Percentiles rank a stretch among this genome's conserved stretches.
phyloP scores from a whole-genome alignment of 352 stramenopile genomes.

The Phytophthora agathidicida region DNA sequence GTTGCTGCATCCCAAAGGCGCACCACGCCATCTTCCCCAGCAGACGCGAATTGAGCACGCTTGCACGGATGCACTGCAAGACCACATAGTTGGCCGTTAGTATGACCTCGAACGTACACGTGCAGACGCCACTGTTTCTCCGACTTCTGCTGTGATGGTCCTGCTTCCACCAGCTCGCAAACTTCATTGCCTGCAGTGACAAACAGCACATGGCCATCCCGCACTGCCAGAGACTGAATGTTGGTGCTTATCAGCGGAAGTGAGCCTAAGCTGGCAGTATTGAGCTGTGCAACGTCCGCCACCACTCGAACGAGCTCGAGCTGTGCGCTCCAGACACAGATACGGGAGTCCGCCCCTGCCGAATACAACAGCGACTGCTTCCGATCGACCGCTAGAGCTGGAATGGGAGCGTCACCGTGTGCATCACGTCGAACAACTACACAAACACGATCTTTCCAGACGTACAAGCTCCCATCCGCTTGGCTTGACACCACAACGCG shows the following conservation, averaged over 20 bases:
- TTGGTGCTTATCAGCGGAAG: conserved; percentile 36
- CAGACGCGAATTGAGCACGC: conserved; percentile 69
- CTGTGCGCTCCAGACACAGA: conserved; percentile 63
- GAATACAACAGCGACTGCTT: conserved; percentile 66
- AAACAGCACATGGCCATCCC: conserved; percentile 78
- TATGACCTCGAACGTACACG: conserved; percentile 66
- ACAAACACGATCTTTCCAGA: conserved; percentile 77
- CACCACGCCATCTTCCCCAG: conserved; percentile 79
- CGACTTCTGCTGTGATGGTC: conserved; percentile 15
- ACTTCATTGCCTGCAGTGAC: conserved; percentile 87
- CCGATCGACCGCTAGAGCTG: conserved; percentile 50
- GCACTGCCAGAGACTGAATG: conserved; percentile 63
- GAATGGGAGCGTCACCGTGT: conserved; percentile 49
- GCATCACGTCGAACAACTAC: conserved; percentile 51
- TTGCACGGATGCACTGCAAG: conserved; percentile 79
- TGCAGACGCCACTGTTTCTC: conserved; percentile 25
- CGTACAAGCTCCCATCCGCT: conserved; percentile 69
- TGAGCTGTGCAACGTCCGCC: conserved; percentile 48
- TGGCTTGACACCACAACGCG: conserved; percentile 69
- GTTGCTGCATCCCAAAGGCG: conserved; percentile 85
- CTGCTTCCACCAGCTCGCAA: conserved; percentile 73
- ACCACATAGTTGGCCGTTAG: conserved; percentile 71
- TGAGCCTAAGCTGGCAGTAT: not conserved
- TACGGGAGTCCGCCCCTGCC: conserved; percentile 58
- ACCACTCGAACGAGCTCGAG: conserved; percentile 48